Percentiles rank a stretch among this genome's conserved stretches.
Conservation (phyloP, 768 basidiomycete species). For the Galerina marginata region DNA sequence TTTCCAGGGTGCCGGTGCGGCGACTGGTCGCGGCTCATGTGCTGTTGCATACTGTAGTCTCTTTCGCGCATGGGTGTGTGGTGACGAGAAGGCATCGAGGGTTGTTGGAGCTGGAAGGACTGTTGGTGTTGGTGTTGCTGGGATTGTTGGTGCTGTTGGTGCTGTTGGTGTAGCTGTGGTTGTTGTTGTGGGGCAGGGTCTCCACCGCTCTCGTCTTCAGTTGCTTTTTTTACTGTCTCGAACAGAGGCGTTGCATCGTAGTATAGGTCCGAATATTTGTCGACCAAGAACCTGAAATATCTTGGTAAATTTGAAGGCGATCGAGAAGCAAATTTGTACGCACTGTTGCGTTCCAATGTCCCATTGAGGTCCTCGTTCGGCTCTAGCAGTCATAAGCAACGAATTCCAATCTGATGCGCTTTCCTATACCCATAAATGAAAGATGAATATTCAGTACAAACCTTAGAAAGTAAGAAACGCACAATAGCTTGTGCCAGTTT, state of each 20-base stretch:
- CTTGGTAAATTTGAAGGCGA: neutral
- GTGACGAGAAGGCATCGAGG: constrained; percentile 25
- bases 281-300: constrained; percentile 69
- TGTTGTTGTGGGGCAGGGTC: constrained; percentile 27
- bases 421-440: constrained; percentile 46
- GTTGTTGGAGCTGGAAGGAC: constrained; percentile 34
- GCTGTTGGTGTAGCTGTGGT: constrained; percentile 31
- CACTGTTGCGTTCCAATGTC: constrained; percentile 87
- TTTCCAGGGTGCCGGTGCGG: constrained; percentile 33
- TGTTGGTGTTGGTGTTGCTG: constrained; percentile 29
- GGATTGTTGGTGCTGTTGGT: constrained; percentile 28
- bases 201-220: constrained; percentile 47
- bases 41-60: constrained; percentile 25
- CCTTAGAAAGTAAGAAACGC: constrained; percentile 32
- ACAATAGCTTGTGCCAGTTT: constrained; percentile 75
- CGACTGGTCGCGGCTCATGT: constrained; percentile 24
- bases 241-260: constrained; percentile 70
- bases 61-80: constrained; percentile 23
- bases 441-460: neutral
- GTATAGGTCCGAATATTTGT: constrained; percentile 72
- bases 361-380: constrained; percentile 86
- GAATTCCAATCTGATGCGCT: constrained; percentile 90
- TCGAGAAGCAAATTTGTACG: constrained; percentile 30
- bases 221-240: constrained; percentile 54
- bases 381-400: constrained; percentile 74